Percentiles rank a stretch among this genome's conserved stretches.
Evolutionary conservation across 2,329 filamentous ascomycete genomes (phyloP).

Genomic region (Fusarium tupiense): DNA sequence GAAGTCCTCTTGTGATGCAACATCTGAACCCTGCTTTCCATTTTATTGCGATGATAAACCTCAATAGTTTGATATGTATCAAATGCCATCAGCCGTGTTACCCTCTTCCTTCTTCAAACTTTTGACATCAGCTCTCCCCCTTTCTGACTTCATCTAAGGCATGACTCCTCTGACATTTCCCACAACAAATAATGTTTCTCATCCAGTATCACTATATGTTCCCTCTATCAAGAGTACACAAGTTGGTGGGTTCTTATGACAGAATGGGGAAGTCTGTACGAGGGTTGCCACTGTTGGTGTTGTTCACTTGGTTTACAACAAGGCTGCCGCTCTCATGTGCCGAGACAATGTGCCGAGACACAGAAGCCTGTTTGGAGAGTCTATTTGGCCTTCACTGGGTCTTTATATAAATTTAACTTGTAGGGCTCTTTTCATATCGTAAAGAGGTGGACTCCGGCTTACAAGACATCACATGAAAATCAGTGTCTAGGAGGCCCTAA

Average conservation of each 20-base stretch:
- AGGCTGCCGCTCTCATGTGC: not conserved
- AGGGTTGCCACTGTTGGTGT: not conserved
- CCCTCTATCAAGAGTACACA: accelerated
- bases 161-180: not conserved
- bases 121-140: not conserved
- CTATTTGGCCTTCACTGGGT: accelerated
- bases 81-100: not conserved
- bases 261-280: not conserved
- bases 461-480: too few species aligned
- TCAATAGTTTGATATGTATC: not conserved
- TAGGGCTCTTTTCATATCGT: too few species aligned
- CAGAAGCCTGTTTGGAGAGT: accelerated
- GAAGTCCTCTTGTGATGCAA: not conserved
- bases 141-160: not conserved
- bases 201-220: not conserved
- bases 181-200: too few species aligned
- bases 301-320: not conserved
- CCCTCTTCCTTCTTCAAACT: not conserved
- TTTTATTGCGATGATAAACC: not conserved
- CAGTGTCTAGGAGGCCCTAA: too few species aligned
- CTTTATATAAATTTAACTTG: accelerated
- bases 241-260: too few species aligned
- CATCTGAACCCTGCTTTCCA: not conserved
- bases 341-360: accelerated
- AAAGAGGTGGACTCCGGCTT: too few species aligned